Evolutionary conservation across 805 yeast species (phyloP), one percentile per base, ranked within the genome.

Genomic region (Kodamaea sagamina): DNA sequence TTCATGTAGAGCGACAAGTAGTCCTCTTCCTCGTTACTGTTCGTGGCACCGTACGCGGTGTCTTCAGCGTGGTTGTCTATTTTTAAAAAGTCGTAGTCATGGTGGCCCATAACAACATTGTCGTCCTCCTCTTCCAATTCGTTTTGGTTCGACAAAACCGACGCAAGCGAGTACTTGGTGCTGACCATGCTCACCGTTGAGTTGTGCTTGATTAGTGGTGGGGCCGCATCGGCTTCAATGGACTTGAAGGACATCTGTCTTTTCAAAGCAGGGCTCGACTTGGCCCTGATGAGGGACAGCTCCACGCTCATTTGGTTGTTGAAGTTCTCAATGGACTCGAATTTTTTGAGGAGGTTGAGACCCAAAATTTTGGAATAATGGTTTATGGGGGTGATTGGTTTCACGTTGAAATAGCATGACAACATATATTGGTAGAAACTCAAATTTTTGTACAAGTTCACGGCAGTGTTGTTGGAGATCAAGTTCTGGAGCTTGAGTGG

Each of bases 381-480:
- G 43, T 68, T 69, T 44, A 68, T 63, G 15, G 59, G 46, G 39
- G 51, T 53, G 7, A 42, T 34, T 1, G 73, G 73, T 13, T 63
- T 54, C 26, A 54, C 47, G 43, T 71, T 71, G 41, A 52, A 63
- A 50, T 71, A 71, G 46, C 73, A 70, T 4, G 72, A 64, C 26
- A 61, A 51, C 65, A 67, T 62, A 54, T 70, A 71, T 47, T 67
- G 69, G 45, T 57, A 68, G 17, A 67, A 48, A 21, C 58, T 52
- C 42, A 68, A 57, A 39, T 43, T 44, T 40, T 70, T 66, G 49
- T 67, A 67, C 26, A 65, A 47, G 24, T 63, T 61, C 19, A 68
- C 50, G 8, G 68, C 58, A 21, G 50, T 53, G 39, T 54, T 56
- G 47, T 54, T 63, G 34, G 53, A 46, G 21, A 70, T 48, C 25